Conservation (phyloP, 1,284 basidiomycete species). For the Trichosporon sp. region DNA sequence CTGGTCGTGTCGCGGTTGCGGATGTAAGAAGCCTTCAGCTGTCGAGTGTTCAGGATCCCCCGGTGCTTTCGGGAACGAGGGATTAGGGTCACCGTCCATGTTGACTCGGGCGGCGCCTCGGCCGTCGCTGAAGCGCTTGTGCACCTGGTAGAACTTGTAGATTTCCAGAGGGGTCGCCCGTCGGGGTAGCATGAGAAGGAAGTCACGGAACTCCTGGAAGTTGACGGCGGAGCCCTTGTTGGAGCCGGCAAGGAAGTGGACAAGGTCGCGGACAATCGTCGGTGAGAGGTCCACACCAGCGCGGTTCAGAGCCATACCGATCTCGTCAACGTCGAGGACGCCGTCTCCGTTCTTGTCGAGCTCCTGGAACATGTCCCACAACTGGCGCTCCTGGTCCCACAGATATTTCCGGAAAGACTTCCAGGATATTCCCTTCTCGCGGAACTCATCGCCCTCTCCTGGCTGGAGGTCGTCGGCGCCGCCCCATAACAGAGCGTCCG, state of each 20-base stretch:
- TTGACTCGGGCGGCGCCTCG: conserved; percentile 71
- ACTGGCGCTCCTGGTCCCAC: conserved; percentile 56
- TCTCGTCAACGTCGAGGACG: conserved; percentile 66
- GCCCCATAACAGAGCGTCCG: conserved; percentile 51
- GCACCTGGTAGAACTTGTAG: conserved; percentile 70
- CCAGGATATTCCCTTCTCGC: conserved; percentile 60
- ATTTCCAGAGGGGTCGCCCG: conserved; percentile 77
- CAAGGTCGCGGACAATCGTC: conserved; percentile 68
- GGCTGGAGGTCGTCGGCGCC: conserved; percentile 51
- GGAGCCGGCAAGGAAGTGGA: conserved; percentile 61
- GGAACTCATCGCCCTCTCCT: conserved; percentile 12
- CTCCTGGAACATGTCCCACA: conserved; percentile 85
- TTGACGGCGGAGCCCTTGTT: conserved; percentile 56
- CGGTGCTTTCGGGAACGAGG: conserved; percentile 45
- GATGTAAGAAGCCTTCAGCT: conserved; percentile 24
- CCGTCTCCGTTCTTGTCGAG: conserved; percentile 83
- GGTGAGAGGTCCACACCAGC: conserved; percentile 68
- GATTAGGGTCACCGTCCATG: conserved; percentile 68
- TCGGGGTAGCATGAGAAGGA: conserved; percentile 77
- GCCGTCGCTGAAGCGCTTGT: conserved; percentile 66
- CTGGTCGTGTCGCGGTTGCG: conserved; percentile 34
- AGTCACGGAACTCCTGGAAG: conserved; percentile 84
- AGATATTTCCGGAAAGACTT: conserved; percentile 61
- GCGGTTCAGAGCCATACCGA: conserved; percentile 63
- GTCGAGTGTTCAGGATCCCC: conserved; percentile 23